Conservation (phyloP, 345 rosid genomes). For the Citrus glauca region DNA sequence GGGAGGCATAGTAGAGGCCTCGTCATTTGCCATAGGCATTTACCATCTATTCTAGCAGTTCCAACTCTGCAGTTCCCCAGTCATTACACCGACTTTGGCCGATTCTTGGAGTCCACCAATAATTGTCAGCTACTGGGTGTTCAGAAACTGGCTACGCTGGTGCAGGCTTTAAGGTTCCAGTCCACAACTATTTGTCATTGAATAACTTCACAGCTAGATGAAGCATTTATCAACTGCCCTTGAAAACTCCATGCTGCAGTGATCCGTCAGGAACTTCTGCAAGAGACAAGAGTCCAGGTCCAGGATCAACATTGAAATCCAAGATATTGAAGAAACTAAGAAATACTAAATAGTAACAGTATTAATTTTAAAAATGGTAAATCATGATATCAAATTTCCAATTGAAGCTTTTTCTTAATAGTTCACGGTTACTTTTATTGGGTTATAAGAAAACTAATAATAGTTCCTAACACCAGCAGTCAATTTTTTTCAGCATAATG, state of each 20-base stretch:
- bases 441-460: neutral
- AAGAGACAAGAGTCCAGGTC: neutral
- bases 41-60: conserved; percentile 29
- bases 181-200: conserved; percentile 15
- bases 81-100: conserved; percentile 20
- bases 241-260: conserved; percentile 30
- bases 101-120: conserved; percentile 14
- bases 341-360: neutral
- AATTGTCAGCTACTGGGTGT: conserved; percentile 18
- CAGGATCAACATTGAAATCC: neutral
- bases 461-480: neutral
- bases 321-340: neutral
- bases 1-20: neutral
- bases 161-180: conserved; percentile 13
- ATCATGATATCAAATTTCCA: neutral
- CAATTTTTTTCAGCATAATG: too few relatives aligned
- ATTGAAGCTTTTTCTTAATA: neutral
- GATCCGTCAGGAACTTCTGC: conserved; percentile 41
- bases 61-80: conserved; percentile 28
- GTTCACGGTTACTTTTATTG: neutral
- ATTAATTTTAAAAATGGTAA: neutral
- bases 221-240: conserved; percentile 24
- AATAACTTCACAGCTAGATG: conserved; percentile 27
- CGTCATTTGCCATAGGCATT: conserved; percentile 8
- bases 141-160: conserved; percentile 28